Conservation (phyloP, 495 filamentous ascomycete genomes). For the Neurospora sp. region DNA sequence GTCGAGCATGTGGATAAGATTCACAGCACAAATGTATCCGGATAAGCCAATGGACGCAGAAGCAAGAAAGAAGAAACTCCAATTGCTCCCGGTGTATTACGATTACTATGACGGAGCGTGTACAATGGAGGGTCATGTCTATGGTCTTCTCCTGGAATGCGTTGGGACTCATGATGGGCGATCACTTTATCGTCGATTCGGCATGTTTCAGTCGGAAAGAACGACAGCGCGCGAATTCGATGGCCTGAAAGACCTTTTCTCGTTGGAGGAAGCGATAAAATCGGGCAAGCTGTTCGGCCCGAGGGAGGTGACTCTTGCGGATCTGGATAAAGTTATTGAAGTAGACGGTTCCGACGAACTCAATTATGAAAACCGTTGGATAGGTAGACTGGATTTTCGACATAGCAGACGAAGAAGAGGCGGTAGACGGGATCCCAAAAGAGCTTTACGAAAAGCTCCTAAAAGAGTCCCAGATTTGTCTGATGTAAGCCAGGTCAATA, state of each 20-base stretch:
- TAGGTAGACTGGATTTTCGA: background rate
- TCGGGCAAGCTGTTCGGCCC: background rate
- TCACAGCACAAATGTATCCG: background rate
- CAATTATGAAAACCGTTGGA: background rate
- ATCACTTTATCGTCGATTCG: background rate
- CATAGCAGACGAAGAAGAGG: background rate
- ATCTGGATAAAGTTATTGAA: background rate
- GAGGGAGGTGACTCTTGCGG: background rate
- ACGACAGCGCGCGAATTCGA: background rate
- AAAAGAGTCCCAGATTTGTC: background rate
- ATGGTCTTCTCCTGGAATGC: background rate
- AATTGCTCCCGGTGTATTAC: background rate
- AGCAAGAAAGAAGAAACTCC: background rate
- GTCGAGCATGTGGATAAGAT: background rate
- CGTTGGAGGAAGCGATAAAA: background rate
- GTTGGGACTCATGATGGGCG: background rate
- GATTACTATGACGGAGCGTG: background rate
- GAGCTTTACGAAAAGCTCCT: background rate
- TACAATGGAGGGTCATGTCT: background rate
- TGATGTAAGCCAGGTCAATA: background rate
- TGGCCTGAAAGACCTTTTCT: background rate
- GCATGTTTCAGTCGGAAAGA: background rate
- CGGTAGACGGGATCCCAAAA: background rate
- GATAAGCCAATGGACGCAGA: background rate
- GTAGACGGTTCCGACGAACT: background rate